These are phyloP conservation scores for Astrothelium macrocarpum DNA, from an alignment of 495 filamentous ascomycete genomes.

Conservation along the genomic window DNA sequence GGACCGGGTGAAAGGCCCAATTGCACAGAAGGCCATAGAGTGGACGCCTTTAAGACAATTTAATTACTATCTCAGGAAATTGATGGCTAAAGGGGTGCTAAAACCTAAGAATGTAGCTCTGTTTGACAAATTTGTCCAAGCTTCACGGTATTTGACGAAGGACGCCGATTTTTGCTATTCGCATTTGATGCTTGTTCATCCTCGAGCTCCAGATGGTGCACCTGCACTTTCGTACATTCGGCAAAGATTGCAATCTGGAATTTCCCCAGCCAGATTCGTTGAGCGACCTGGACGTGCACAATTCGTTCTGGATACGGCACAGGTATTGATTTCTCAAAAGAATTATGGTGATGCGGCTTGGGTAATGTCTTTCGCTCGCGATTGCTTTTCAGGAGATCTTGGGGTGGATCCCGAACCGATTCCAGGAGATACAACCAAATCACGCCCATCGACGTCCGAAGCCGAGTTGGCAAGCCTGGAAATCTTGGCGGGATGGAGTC, in stretches of 20 bases:
- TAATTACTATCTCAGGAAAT: not conserved
- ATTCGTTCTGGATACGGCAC: conserved; percentile 18
- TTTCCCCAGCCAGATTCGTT: not conserved
- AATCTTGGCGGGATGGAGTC: not conserved
- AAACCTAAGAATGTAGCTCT: not conserved
- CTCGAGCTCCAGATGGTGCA: conserved; percentile 3
- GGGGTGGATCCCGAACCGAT: not conserved
- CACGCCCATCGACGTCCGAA: not conserved
- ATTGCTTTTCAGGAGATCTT: not conserved
- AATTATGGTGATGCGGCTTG: conserved; percentile 14
- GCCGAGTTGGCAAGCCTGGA: conserved; percentile 8
- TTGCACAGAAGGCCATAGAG: not conserved
- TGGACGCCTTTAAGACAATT: not conserved
- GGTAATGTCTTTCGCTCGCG: conserved; percentile 1
- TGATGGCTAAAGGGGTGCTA: not conserved
- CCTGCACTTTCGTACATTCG: conserved; percentile 16
- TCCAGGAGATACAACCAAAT: not conserved
- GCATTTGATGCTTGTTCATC: not conserved
- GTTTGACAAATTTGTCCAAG: not conserved
- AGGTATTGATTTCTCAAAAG: conserved; percentile 14
- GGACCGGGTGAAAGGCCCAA: not conserved
- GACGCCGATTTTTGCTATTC: not conserved
- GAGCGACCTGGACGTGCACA: not conserved
- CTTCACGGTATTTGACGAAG: not conserved
- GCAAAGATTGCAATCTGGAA: not conserved